phyloP scores from a whole-genome alignment of 768 basidiomycete species.

The Lactarius hengduanensis region DNA sequence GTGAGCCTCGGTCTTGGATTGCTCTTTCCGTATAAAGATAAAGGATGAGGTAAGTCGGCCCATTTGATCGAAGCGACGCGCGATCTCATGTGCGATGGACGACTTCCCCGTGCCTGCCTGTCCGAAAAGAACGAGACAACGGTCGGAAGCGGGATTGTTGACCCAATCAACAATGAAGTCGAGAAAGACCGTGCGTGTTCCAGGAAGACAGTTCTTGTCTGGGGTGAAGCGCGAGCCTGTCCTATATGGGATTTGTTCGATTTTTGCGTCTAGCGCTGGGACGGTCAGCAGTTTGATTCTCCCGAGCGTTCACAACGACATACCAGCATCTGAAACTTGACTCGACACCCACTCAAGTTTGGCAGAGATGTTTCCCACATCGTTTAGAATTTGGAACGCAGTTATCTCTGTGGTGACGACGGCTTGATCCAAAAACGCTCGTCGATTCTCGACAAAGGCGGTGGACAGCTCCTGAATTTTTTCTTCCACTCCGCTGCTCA shows the following conservation, averaged over 20 bases:
- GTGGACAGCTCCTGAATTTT: neutral
- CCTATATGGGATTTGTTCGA: too few relatives aligned
- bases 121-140: constrained; percentile 1
- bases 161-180: neutral
- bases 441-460: neutral
- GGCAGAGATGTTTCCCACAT: neutral
- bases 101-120: neutral
- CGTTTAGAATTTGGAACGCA: neutral
- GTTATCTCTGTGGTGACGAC: neutral
- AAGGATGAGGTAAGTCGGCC: neutral
- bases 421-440: neutral
- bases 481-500: neutral
- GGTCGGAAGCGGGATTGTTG: neutral
- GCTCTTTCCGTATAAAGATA: neutral
- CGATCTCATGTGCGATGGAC: neutral
- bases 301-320: too few relatives aligned
- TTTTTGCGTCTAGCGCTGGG: too few relatives aligned
- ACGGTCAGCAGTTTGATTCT: too few relatives aligned
- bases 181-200: neutral
- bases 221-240: too few relatives aligned
- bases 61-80: constrained; percentile 1
- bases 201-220: too few relatives aligned
- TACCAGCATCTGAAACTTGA: neutral
- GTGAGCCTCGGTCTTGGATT: neutral
- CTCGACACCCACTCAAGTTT: neutral